These are phyloP conservation scores for Podaxis mareebaensis DNA, from an alignment of 768 basidiomycete species.

Conservation along the genomic window DNA sequence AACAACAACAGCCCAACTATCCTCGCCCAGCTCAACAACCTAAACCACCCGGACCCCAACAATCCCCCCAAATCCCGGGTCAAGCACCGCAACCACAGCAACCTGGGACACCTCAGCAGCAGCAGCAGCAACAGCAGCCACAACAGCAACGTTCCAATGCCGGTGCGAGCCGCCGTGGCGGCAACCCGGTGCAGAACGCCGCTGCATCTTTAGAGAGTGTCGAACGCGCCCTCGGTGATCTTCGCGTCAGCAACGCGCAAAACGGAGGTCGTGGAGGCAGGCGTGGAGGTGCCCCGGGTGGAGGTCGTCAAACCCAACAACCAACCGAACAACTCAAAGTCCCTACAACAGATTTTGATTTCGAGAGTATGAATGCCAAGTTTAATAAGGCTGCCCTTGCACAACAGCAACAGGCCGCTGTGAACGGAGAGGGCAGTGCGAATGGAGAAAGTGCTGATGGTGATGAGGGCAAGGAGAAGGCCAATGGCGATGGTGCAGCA, in stretches of 20 bases:
- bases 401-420: constrained; percentile 21
- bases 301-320: constrained; percentile 16
- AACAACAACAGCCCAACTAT: constrained; percentile 27
- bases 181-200: constrained; percentile 66
- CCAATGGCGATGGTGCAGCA: constrained; percentile 23
- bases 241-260: constrained; percentile 40
- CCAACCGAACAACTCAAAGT: constrained; percentile 55
- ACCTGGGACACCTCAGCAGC: constrained; percentile 6
- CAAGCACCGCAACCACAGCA: constrained; percentile 21
- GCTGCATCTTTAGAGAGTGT: constrained; percentile 74
- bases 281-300: constrained; percentile 26
- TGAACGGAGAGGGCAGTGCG: constrained; percentile 25
- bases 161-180: constrained; percentile 19
- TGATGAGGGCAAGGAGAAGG: constrained; percentile 16
- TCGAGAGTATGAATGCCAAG: constrained; percentile 71
- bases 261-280: constrained; percentile 28
- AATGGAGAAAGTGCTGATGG: constrained; percentile 31
- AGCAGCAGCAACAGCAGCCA: constrained; percentile 14
- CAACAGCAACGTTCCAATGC: constrained; percentile 17
- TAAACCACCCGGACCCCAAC: constrained; percentile 27
- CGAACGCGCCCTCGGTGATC: constrained; percentile 53
- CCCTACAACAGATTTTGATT: constrained; percentile 81
- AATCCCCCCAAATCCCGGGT: constrained; percentile 23
- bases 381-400: constrained; percentile 74
- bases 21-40: constrained; percentile 23